These are phyloP conservation scores for Gynostemma pentaphyllum DNA, from an alignment of 306 rosid genomes.

Conservation along the genomic window DNA sequence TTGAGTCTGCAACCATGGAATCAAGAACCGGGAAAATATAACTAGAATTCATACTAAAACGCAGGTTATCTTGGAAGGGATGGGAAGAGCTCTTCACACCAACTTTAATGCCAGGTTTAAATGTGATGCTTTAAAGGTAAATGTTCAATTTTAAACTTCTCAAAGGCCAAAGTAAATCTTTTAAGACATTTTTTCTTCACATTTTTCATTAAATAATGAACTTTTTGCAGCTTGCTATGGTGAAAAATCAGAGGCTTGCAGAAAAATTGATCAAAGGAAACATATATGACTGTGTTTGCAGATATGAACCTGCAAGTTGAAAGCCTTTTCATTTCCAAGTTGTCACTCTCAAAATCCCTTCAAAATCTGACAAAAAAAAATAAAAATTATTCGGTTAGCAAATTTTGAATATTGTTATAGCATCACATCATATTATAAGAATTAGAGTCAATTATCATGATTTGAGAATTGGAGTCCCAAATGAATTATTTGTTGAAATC, in stretches of 20 bases:
- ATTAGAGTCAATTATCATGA: too few relatives aligned
- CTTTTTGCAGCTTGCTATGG: constrained; percentile 91
- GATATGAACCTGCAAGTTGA: constrained; percentile 65
- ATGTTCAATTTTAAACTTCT: not conserved
- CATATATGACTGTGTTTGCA: constrained; percentile 76
- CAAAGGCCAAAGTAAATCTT: not conserved
- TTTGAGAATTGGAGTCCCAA: too few relatives aligned
- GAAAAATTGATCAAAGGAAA: constrained; percentile 77
- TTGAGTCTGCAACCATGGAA: not conserved
- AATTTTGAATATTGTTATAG: too few relatives aligned
- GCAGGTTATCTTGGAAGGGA: constrained; percentile 97
- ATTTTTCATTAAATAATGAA: not conserved
- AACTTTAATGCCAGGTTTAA: constrained; percentile 81
- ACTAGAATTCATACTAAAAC: constrained; percentile 3
- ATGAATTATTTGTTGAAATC: too few relatives aligned
- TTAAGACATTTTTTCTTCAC: not conserved
- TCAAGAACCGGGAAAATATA: constrained; percentile 2
- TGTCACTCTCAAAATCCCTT: not conserved
- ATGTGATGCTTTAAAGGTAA: constrained; percentile 89
- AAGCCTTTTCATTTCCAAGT: constrained; percentile 2
- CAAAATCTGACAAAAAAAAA: not conserved
- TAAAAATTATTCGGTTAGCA: too few relatives aligned
- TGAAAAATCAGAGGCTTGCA: constrained; percentile 95
- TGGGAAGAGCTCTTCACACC: constrained; percentile 94
- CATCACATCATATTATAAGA: too few relatives aligned